phyloP scores from a whole-genome alignment of 805 yeast species.

The Schwanniomyces occidentalis region DNA sequence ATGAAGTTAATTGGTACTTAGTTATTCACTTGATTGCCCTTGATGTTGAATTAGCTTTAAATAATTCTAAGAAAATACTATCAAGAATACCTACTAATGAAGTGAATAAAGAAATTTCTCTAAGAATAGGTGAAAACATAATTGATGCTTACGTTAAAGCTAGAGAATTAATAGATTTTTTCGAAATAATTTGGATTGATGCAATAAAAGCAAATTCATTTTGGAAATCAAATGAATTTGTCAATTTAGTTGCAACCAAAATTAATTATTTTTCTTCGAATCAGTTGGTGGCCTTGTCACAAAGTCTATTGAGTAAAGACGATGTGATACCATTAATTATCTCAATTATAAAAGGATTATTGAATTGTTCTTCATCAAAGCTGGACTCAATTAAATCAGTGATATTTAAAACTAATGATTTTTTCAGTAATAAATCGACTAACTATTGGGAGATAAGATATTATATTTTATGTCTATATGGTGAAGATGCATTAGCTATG shows the following conservation, averaged over 20 bases:
- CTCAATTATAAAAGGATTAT: conserved; percentile 42
- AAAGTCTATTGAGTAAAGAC: conserved; percentile 2
- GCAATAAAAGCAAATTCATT: conserved; percentile 16
- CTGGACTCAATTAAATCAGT: conserved; percentile 12
- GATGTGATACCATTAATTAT: conserved; percentile 7
- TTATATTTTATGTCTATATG: conserved; percentile 50
- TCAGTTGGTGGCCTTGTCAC: conserved; percentile 29
- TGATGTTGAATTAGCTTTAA: conserved; percentile 60
- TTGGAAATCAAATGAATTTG: conserved; percentile 30
- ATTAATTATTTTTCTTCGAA: conserved; percentile 46
- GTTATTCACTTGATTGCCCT: conserved; percentile 49
- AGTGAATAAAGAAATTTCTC: conserved; percentile 4
- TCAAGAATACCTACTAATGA: conserved; percentile 4
- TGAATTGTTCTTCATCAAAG: conserved; percentile 24
- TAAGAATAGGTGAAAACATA: conserved; percentile 28
- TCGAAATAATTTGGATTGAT: conserved; percentile 43
- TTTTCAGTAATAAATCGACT: conserved; percentile 16
- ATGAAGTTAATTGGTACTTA: conserved; percentile 43
- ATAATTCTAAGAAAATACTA: conserved; percentile 37
- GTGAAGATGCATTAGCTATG: conserved; percentile 14
- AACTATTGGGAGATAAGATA: conserved; percentile 48
- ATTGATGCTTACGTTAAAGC: conserved; percentile 52
- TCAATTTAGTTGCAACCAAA: conserved; percentile 38
- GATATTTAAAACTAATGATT: conserved; percentile 9
- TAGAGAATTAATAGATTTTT: conserved; percentile 56